Base-by-base conservation (phyloP, 2,329 filamentous ascomycete species). In the Exophiala xenobiotica region DNA sequence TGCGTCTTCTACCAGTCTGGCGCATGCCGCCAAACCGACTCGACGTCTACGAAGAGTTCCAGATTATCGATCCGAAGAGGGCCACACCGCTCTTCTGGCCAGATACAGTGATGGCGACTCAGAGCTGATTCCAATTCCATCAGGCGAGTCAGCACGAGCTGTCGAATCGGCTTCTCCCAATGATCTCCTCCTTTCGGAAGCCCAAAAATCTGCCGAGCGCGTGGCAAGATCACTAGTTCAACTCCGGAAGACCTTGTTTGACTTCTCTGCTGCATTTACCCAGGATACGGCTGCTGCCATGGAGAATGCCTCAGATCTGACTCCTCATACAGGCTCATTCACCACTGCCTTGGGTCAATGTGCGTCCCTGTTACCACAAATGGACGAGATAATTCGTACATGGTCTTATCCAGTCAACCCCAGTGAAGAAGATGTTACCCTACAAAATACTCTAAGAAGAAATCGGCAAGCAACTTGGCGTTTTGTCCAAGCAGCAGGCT, bases 361-460 rank as follows among this genome's bases (percentile, higher is more conserved):
- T 18, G 65, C 75, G 2, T 69, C 68, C 0, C 74, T 75, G 26
- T 64, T 86, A 3, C 70, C 77, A 12, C 72, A 79, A 37, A 82
- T 86, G 71, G 77, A 82, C 48, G 73, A 79, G 23, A 71, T 79
- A 8, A 78, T 74, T 38, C 67, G 75, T 22, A 68, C 68, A 2
- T 84, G 82, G 82, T 67, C 74, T 7, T 85, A 85, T 62, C 81
- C 82, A 0, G 63, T 84, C 23, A 75, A 81, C 47, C 81, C 82
- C 4, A 67, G 69, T 8, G 65, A 68, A 2, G 73, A 79, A 18
- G 75, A 79, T 31, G 75, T 85, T 8, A 63, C 68, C 8, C 64
- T 79, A 5, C 80, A 85, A 59, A 77, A 79, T 57, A 76, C 75
- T 6, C 69, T 83, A 19, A 78, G 81, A 24, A 73, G 74, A 23